These are phyloP conservation scores for Parmelia sp. DNA, from an alignment of 495 filamentous ascomycete genomes.

Conservation along the genomic window DNA sequence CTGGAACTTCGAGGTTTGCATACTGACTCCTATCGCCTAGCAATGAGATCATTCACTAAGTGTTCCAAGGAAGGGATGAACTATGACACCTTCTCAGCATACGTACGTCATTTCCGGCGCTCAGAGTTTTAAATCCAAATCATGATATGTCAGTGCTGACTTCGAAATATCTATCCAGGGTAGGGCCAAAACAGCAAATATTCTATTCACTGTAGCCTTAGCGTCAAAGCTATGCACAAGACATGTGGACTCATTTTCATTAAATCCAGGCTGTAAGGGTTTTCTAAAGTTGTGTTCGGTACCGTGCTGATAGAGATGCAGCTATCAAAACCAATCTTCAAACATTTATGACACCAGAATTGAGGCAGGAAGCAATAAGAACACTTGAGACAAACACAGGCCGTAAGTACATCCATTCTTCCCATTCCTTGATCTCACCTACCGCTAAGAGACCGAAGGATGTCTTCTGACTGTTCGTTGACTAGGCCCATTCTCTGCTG, in stretches of 20 bases:
- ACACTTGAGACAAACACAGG: conserved; percentile 44
- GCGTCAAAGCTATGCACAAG: conserved; percentile 32
- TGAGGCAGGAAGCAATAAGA: conserved; percentile 29
- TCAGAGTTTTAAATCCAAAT: background rate
- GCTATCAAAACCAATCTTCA: conserved; percentile 22
- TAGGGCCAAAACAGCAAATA: conserved; percentile 56
- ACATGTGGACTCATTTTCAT: conserved; percentile 33
- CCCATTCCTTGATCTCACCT: background rate
- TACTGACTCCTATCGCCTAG: background rate
- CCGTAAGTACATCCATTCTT: conserved; percentile 38
- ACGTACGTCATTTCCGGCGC: conserved; percentile 22
- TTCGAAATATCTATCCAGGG: conserved; percentile 18
- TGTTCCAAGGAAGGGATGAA: conserved; percentile 38
- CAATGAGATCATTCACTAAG: conserved; percentile 26
- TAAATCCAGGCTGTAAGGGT: conserved; percentile 41
- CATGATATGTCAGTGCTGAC: background rate
- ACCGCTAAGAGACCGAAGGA: conserved; percentile 30
- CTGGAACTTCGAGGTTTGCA: conserved; percentile 44
- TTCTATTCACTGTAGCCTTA: conserved; percentile 49
- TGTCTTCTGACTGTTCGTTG: background rate
- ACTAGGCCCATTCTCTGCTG: background rate
- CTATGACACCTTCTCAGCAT: conserved; percentile 49
- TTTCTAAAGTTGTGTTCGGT: background rate
- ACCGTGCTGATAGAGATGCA: background rate
- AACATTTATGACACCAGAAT: background rate